Conservation (phyloP, 768 basidiomycete genomes). For the Calocybe gangraenosa region DNA sequence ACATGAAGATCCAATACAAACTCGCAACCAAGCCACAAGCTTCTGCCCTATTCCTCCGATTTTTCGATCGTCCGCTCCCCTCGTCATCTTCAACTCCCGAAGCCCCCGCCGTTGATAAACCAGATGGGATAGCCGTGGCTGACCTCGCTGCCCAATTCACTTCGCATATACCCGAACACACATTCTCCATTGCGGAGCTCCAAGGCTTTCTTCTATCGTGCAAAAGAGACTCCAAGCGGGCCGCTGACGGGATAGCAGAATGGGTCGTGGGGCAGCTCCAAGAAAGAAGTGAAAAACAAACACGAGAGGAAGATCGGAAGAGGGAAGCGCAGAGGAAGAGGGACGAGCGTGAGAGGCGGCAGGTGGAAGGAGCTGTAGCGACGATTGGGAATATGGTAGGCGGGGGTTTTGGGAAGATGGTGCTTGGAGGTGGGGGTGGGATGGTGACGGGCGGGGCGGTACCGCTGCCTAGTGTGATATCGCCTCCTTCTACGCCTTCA, state of each 20-base stretch:
- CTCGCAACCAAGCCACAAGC: constrained; percentile 45
- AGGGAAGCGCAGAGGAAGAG: constrained; percentile 21
- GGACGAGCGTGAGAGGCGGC: constrained; percentile 20
- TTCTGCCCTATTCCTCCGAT: constrained; percentile 42
- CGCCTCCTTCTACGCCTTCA: constrained; percentile 10
- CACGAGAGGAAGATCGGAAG: constrained; percentile 28
- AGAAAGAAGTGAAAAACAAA: constrained; percentile 28
- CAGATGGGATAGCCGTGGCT: constrained; percentile 10
- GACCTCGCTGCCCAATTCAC: constrained; percentile 40
- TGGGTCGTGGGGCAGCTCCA: constrained; percentile 40
- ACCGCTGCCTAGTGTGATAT: not conserved
- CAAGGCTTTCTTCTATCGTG: constrained; percentile 53
- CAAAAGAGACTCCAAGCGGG: constrained; percentile 34
- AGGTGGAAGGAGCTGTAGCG: constrained; percentile 22
- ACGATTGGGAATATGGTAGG: constrained; percentile 17
- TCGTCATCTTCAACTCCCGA: constrained; percentile 3
- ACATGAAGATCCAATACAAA: constrained; percentile 48
- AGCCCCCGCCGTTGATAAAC: constrained; percentile 2
- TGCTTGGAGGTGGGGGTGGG: constrained; percentile 1
- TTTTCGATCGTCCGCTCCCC: constrained; percentile 30
- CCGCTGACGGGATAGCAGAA: constrained; percentile 25
- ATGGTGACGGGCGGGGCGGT: constrained; percentile 2
- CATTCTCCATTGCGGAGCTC: constrained; percentile 57
- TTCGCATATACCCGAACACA: constrained; percentile 35
- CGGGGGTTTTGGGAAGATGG: constrained; percentile 1